Conservation (phyloP, 768 basidiomycete species). For the Paxillus ammoniavirescens region DNA sequence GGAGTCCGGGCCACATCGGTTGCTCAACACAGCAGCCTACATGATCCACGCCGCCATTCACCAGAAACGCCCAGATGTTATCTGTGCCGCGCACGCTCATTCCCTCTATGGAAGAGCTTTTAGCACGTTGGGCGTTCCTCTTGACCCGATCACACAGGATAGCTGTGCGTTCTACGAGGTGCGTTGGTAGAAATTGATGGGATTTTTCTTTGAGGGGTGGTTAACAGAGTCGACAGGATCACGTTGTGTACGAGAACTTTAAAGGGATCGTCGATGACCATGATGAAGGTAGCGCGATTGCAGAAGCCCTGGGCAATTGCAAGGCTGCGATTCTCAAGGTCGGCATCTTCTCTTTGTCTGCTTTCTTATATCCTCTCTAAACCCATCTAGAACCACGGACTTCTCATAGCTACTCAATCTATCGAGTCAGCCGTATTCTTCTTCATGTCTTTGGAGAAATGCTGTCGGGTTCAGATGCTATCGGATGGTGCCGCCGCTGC, state of each 20-base stretch:
- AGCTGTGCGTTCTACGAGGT: constrained; percentile 33
- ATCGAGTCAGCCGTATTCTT: constrained; percentile 25
- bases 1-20: constrained; percentile 32
- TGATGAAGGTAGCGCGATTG: constrained; percentile 34
- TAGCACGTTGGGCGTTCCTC: constrained; percentile 31
- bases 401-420: constrained; percentile 20
- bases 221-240: constrained; percentile 16
- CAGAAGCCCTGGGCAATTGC: constrained; percentile 20
- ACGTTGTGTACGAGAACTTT: constrained; percentile 29
- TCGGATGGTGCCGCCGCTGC: constrained; percentile 28
- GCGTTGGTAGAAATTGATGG: not conserved
- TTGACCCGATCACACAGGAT: constrained; percentile 35
- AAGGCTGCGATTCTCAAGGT: constrained; percentile 29
- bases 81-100: constrained; percentile 36
- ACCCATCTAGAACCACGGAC: constrained; percentile 24
- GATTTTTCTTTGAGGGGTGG: not conserved
- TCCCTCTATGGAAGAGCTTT: constrained; percentile 38
- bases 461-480: constrained; percentile 30
- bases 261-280: constrained; percentile 35
- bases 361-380: not conserved
- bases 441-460: constrained; percentile 27
- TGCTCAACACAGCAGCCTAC: constrained; percentile 39
- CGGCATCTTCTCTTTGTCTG: not conserved
- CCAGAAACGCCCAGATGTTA: constrained; percentile 34
- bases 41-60: constrained; percentile 38